These are phyloP conservation scores for Vicia villosa DNA, from an alignment of 306 rosid genomes.

Conservation along the genomic window DNA sequence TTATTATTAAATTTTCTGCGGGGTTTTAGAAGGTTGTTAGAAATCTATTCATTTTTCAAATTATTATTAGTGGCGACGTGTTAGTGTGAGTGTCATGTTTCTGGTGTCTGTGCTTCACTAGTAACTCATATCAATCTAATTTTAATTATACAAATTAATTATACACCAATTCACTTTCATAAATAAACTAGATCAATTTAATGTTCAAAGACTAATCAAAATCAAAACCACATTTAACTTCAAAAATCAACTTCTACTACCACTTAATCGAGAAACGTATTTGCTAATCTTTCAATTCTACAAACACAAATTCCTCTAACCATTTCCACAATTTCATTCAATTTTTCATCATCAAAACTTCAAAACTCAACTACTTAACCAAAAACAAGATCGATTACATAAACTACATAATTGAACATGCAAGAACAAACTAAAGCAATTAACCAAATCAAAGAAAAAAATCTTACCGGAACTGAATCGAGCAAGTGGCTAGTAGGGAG, in stretches of 20 bases:
- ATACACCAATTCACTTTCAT: not conserved
- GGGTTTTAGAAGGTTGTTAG: too few species aligned
- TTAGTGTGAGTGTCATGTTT: too few species aligned
- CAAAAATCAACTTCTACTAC: constrained; percentile 4
- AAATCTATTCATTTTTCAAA: too few species aligned
- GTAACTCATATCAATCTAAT: not conserved
- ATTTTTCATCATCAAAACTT: not conserved
- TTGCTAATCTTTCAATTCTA: constrained; percentile 4
- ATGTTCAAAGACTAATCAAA: not conserved
- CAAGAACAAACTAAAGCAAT: not conserved
- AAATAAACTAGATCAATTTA: not conserved
- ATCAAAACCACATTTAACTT: constrained; percentile 14
- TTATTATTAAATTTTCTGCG: too few species aligned
- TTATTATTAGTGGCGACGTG: too few species aligned
- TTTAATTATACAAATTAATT: not conserved
- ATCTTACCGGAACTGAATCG: constrained; percentile 91
- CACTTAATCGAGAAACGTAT: not conserved
- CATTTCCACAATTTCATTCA: constrained; percentile 1
- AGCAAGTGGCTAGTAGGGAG: constrained; percentile 94
- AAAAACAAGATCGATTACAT: not conserved
- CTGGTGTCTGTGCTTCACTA: too few species aligned
- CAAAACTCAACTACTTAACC: not conserved
- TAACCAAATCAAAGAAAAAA: not conserved
- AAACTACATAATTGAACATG: not conserved
- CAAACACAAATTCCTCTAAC: not conserved